phyloP scores from a whole-genome alignment of 2,329 filamentous ascomycete genomes.

The Byssothecium circinans region DNA sequence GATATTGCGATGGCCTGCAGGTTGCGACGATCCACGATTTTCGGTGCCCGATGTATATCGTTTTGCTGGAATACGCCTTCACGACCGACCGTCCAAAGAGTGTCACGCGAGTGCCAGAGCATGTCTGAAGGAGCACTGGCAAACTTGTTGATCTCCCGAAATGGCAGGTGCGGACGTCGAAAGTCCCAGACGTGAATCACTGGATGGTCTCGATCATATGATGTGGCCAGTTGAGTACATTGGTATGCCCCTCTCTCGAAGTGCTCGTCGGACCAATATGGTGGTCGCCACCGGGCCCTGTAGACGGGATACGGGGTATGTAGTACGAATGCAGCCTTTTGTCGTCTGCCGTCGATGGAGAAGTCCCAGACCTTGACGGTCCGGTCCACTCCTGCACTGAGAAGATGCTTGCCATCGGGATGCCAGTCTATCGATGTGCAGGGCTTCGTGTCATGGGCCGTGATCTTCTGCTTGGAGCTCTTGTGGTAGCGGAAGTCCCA shows the following conservation, averaged over 20 bases:
- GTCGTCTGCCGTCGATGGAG: conserved; percentile 57
- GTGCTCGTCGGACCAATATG: conserved; percentile 57
- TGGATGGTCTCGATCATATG: conserved; percentile 63
- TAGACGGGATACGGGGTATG: conserved; percentile 63
- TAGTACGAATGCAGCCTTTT: conserved; percentile 61
- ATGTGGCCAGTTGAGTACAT: conserved; percentile 64
- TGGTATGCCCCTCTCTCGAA: conserved; percentile 58
- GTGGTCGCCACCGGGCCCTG: conserved; percentile 64
- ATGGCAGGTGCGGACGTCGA: conserved; percentile 62
- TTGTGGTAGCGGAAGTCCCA: conserved; percentile 65
- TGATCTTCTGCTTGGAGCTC: conserved; percentile 61
- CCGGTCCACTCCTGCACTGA: conserved; percentile 64
- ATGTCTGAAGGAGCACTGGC: conserved; percentile 60
- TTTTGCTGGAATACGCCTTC: conserved; percentile 65
- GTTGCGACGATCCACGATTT: conserved; percentile 60
- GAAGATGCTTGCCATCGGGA: conserved; percentile 65
- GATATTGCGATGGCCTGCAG: conserved; percentile 61
- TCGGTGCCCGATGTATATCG: conserved; percentile 62
- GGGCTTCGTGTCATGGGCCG: conserved; percentile 59
- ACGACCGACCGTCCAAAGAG: conserved; percentile 65
- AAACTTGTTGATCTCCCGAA: conserved; percentile 61
- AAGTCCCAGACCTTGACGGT: conserved; percentile 68
- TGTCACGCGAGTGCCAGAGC: conserved; percentile 65
- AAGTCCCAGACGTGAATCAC: conserved; percentile 67
- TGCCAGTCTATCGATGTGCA: conserved; percentile 69